Conservation (phyloP, 179 eudicot species). For the Beta lomatogona region DNA sequence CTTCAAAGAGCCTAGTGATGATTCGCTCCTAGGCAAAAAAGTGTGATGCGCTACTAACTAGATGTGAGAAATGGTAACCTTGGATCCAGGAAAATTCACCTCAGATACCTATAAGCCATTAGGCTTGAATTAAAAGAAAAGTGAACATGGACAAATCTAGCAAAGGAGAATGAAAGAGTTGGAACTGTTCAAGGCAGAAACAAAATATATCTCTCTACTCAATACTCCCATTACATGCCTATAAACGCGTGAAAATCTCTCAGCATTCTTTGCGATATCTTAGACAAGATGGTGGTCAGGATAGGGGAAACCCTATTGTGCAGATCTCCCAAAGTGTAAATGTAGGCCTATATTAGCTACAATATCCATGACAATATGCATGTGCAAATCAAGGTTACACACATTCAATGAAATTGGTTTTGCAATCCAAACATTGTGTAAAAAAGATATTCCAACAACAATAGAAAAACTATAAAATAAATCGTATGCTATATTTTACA, state of each 20-base stretch:
- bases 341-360: not conserved
- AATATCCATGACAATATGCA: not conserved
- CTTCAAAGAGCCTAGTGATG: not conserved
- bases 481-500: not conserved
- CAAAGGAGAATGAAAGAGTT: not conserved
- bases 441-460: not conserved
- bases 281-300: not conserved
- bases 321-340: not conserved
- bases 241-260: too few species aligned
- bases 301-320: not conserved
- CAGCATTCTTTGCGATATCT: not conserved
- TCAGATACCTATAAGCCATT: not conserved
- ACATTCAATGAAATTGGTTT: too few species aligned
- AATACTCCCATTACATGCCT: too few species aligned
- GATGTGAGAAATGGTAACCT: not conserved
- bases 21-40: not conserved
- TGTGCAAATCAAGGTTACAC: too few species aligned
- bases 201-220: too few species aligned
- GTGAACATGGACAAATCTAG: not conserved
- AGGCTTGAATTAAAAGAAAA: not conserved
- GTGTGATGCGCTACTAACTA: not conserved
- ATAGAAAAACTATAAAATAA: not conserved
- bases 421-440: not conserved
- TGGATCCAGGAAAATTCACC: not conserved
- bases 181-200: too few species aligned